Conservation (phyloP, 257 asterid genomes). For the Ophiorrhiza pumila region DNA sequence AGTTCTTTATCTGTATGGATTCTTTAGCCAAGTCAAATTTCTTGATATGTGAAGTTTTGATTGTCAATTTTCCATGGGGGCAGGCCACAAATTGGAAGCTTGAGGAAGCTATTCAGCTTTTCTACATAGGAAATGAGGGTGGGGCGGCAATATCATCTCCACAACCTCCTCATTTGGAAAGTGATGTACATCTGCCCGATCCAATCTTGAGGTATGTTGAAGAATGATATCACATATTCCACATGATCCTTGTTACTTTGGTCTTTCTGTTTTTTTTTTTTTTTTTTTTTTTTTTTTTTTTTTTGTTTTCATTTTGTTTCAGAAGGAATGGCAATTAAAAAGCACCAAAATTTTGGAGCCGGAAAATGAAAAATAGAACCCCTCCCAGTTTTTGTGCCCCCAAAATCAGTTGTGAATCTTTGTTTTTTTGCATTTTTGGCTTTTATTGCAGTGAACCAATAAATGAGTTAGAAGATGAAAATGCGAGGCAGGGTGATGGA, state of each 20-base stretch:
- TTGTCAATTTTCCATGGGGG: slow-evolving; percentile 15
- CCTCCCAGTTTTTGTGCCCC: background rate
- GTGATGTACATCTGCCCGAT: slow-evolving; percentile 40
- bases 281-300: slow-evolving; percentile 1
- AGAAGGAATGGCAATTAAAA: background rate
- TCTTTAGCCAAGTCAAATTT: background rate
- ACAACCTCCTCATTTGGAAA: slow-evolving; percentile 40
- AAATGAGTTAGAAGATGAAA: slow-evolving; percentile 42
- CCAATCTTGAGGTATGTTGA: slow-evolving; percentile 50
- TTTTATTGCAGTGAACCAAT: slow-evolving; percentile 39
- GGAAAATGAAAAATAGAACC: background rate
- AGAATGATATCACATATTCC: slow-evolving; percentile 1
- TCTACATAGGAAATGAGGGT: slow-evolving; percentile 76
- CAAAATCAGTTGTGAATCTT: background rate
- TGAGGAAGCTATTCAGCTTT: slow-evolving; percentile 97
- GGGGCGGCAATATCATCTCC: slow-evolving; percentile 39
- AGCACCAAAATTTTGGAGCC: background rate
- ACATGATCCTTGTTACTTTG: slow-evolving; percentile 7
- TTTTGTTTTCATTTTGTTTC: slow-evolving; percentile 12
- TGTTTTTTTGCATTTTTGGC: background rate
- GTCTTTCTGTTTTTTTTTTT: background rate
- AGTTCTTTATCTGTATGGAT: background rate
- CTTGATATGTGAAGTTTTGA: slow-evolving; percentile 7
- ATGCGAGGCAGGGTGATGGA: slow-evolving; percentile 41
- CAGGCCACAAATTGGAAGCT: slow-evolving; percentile 99